Conservation (phyloP, 768 basidiomycete genomes). For the Leccinum fibrillosum region DNA sequence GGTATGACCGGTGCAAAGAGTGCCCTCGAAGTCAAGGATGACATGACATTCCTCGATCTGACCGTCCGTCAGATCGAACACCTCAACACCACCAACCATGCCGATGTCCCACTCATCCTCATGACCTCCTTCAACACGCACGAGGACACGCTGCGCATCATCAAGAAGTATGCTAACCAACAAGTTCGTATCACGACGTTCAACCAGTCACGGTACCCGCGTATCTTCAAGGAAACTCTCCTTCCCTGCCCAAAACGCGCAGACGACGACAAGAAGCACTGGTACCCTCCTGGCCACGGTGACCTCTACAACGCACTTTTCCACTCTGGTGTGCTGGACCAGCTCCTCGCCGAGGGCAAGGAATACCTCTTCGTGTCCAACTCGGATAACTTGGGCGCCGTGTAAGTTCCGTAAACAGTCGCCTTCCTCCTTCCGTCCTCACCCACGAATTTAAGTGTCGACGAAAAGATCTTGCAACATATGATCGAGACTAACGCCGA, state of each 20-base stretch:
- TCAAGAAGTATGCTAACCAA: constrained; percentile 79
- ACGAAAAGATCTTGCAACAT: constrained; percentile 62
- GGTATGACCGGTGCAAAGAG: constrained; percentile 64
- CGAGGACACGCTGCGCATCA: constrained; percentile 73
- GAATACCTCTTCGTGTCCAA: constrained; percentile 80
- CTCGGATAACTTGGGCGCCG: constrained; percentile 73
- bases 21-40: constrained; percentile 73
- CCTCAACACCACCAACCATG: constrained; percentile 56
- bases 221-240: constrained; percentile 66
- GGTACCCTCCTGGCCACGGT: constrained; percentile 79
- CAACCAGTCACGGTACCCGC: constrained; percentile 74
- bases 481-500: constrained; percentile 64
- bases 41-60: constrained; percentile 67
- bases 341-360: constrained; percentile 66
- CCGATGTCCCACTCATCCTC: constrained; percentile 74
- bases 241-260: constrained; percentile 59
- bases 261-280: constrained; percentile 61
- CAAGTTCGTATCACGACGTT: constrained; percentile 70
- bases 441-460: constrained; percentile 43
- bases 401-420: constrained; percentile 31
- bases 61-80: constrained; percentile 67
- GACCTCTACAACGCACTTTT: constrained; percentile 69
- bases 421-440: neutral
- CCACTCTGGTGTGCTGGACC: constrained; percentile 73
- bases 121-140: constrained; percentile 85